A percentile compares a stretch with the other conserved stretches of the same genome.
These are phyloP conservation scores for Pleurotus tuoliensis DNA, from an alignment of 768 basidiomycete species.

Conservation along the genomic window DNA sequence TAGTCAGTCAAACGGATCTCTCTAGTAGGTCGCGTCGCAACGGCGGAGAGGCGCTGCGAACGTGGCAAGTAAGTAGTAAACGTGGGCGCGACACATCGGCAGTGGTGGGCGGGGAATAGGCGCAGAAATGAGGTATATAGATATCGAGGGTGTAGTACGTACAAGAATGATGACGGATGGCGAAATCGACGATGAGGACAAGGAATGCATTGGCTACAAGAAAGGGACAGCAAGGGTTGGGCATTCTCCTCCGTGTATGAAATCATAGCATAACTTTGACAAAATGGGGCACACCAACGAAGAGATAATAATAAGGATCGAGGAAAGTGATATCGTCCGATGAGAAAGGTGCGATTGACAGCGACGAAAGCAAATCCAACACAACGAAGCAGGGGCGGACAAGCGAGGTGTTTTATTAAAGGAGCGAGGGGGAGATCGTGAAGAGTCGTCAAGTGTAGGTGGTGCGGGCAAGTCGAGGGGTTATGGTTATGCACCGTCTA, in stretches of 20 bases:
- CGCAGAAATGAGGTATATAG: conserved; percentile 4
- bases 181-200: neutral
- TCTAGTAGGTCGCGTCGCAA: too few relatives aligned
- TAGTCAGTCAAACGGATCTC: neutral
- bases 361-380: conserved; percentile 8
- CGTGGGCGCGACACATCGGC: too few relatives aligned
- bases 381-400: neutral
- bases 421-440: too few relatives aligned
- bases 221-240: neutral
- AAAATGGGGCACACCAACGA: neutral
- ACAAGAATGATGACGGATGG: conserved; percentile 1
- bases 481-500: neutral
- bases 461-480: too few relatives aligned
- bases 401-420: too few relatives aligned
- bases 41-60: too few relatives aligned
- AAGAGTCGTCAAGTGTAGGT: too few relatives aligned
- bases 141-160: neutral
- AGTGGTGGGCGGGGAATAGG: neutral
- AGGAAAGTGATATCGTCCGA: conserved; percentile 5
- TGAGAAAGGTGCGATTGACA: neutral
- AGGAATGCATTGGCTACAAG: neutral
- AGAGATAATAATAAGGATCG: conserved; percentile 3
- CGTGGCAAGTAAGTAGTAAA: too few relatives aligned
- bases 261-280: neutral
- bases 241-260: conserved; percentile 1